Conservation (phyloP, 192 early-diverging fungal genomes). For the Gaertneriomyces sp. region DNA sequence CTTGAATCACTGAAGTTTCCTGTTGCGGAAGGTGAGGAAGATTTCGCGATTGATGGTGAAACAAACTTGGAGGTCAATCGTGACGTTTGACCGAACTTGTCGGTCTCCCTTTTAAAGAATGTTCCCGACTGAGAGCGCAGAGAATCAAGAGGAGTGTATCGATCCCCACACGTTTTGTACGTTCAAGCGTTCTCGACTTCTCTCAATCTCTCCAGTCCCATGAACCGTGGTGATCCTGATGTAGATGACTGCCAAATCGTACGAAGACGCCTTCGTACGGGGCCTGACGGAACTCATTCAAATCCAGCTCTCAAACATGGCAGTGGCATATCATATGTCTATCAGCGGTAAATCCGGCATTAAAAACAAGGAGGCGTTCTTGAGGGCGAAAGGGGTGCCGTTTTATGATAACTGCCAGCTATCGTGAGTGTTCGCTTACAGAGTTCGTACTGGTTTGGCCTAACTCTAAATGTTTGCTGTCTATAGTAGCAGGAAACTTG, state of each 20-base stretch:
- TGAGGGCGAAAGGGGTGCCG: slow-evolving; percentile 9
- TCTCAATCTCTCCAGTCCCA: background rate
- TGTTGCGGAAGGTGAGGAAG: background rate
- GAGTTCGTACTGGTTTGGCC: background rate
- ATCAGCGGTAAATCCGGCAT: background rate
- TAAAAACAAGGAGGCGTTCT: background rate
- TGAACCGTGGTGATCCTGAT: background rate
- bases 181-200: background rate
- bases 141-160: background rate
- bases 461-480: background rate
- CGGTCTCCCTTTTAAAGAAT: background rate
- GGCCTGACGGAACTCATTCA: slow-evolving; percentile 20
- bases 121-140: background rate
- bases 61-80: background rate
- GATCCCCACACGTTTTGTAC: slow-evolving; percentile 15
- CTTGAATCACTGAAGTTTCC: slow-evolving; percentile 6
- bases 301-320: slow-evolving; percentile 16
- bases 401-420: slow-evolving; percentile 9
- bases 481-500: background rate
- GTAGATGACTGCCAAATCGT: background rate
- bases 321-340: slow-evolving; percentile 7
- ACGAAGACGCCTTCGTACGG: slow-evolving; percentile 11
- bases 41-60: background rate
- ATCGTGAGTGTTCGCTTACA: background rate
- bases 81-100: background rate